Percentiles rank a stretch among this genome's conserved stretches.
Conservation (phyloP, 176 grass and related monocot genomes). For the barley (Hordeum vulgare) region MorexV3_pseudomolecules_assembly NC_058521.1:448009556-448010055, state of each 20-base stretch:
- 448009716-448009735: too few species aligned
- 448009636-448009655: too few species aligned
- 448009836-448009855: constrained; percentile 6
- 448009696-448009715: too few species aligned
- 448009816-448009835: not conserved
- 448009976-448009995: not conserved
- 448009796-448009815: too few species aligned
- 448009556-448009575: not conserved
- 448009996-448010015: not conserved
- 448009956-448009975: not conserved
- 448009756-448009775: too few species aligned
- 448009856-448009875: constrained; percentile 6
- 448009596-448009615: not conserved
- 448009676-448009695: too few species aligned
- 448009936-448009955: not conserved
- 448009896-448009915: not conserved
- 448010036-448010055: not conserved
- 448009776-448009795: too few species aligned
- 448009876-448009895: constrained; percentile 17
- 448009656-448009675: too few species aligned
- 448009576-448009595: not conserved
- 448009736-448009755: too few species aligned
- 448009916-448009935: not conserved
- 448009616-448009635: too few species aligned
- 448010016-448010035: constrained; percentile 4